Conservation (phyloP, 1,139 yeast genomes). For the Diutina rugosa region DNA sequence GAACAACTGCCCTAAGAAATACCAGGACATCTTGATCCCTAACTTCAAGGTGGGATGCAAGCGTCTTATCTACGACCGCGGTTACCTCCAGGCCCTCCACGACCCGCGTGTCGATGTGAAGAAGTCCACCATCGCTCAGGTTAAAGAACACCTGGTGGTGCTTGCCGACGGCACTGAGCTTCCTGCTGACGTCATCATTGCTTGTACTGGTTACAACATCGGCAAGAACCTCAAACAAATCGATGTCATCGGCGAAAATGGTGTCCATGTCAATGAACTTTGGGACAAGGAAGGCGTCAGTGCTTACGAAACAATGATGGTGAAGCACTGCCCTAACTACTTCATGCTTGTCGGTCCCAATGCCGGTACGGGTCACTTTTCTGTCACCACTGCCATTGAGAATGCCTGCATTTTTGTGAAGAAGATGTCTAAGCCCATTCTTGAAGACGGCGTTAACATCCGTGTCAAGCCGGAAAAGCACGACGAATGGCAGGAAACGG, state of each 20-base stretch:
- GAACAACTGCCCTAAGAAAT: neutral
- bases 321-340: neutral
- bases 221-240: neutral
- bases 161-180: neutral
- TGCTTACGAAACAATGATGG: neutral
- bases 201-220: conserved; percentile 1
- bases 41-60: conserved; percentile 1
- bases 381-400: conserved; percentile 1
- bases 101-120: neutral
- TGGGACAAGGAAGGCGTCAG: neutral
- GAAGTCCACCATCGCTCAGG: neutral
- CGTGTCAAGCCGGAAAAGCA: neutral
- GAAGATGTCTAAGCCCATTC: neutral
- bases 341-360: neutral
- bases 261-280: neutral
- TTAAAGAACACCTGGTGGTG: conserved; percentile 1
- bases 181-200: neutral
- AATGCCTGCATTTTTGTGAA: neutral
- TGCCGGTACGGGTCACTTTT: neutral
- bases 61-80: conserved; percentile 1
- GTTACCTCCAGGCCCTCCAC: neutral
- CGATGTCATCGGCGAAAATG: neutral
- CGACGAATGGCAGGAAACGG: neutral
- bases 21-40: conserved; percentile 1
- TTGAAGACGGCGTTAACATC: neutral